phyloP scores from a whole-genome alignment of 2,329 filamentous ascomycete species.

The Aureobasidium subglaciale region DNA sequence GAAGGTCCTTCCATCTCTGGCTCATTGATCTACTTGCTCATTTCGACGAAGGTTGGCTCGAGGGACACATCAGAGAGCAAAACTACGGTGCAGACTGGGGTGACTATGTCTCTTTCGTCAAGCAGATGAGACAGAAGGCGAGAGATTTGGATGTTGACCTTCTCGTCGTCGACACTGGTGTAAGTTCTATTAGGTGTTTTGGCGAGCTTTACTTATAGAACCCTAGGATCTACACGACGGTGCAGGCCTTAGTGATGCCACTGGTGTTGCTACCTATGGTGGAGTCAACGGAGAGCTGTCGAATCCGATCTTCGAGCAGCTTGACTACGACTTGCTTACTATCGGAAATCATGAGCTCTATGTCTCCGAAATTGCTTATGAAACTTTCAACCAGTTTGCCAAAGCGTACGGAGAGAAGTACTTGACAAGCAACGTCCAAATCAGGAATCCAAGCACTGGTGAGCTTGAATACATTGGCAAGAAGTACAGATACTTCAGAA shows the following conservation, averaged over 20 bases:
- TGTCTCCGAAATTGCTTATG: constrained; percentile 53
- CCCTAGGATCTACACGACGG: constrained; percentile 58
- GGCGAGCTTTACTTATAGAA: too few relatives aligned
- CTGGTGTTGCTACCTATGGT: constrained; percentile 22
- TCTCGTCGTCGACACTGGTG: constrained; percentile 53
- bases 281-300: constrained; percentile 49
- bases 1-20: not conserved
- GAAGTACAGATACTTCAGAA: constrained; percentile 45
- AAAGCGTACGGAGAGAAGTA: constrained; percentile 50
- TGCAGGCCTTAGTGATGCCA: constrained; percentile 55
- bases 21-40: not conserved
- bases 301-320: constrained; percentile 45
- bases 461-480: constrained; percentile 41
- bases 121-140: constrained; percentile 54
- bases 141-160: constrained; percentile 51
- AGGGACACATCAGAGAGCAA: constrained; percentile 46
- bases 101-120: constrained; percentile 55
- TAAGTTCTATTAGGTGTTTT: not conserved
- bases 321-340: constrained; percentile 49
- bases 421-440: constrained; percentile 48
- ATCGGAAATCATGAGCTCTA: constrained; percentile 62
- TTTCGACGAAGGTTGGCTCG: constrained; percentile 31
- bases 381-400: constrained; percentile 54
- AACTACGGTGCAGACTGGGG: constrained; percentile 62
- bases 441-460: constrained; percentile 37